Evolutionary conservation across 495 filamentous ascomycete genomes (phyloP), one percentile per base, ranked within the genome.

Genomic region (Hypoxylon fuscum): DNA sequence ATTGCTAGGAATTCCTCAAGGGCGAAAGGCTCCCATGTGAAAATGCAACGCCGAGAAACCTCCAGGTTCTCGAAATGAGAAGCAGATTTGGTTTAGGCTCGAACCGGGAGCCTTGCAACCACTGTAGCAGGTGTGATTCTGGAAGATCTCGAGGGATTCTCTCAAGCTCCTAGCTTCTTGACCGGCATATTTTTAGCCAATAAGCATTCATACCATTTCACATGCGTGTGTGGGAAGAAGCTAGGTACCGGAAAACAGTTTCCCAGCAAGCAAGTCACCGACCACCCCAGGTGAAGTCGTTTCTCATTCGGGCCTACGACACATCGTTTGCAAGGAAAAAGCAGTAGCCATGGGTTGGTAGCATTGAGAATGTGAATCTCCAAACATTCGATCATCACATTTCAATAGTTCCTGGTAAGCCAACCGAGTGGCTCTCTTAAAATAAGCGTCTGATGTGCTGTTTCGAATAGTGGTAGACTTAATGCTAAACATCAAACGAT

Each of bases 231-330:
- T 66, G 53, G 57, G 34, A 66, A 43, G 44, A 40, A 32, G 42
- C 47, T 53, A 27, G 63, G 51, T 44, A 62, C 53, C 32, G 43
- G 18, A 57, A 23, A 21, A 14, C n/a, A n/a, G n/a, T n/a, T 18
- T 18, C 31, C 17, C 40, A 18, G 41, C 47, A 14, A 55, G 52
- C 47, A 56, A 15, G 27, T 52, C 38, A 31, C 63, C 35, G 43
- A 57, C 32, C 52, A 57, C 52, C 63, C 63, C 41, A 53, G 56
- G 47, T 55, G 38, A 56, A 66, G 47, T 38, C 62, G 57, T 62
- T 66, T 62, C 63, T 62, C 51, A 62, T 58, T 62, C 63, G 57
- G 63, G 52, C 63, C 63, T 66, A 49, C 63, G 53, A 62, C 48
- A 22, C 56, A 62, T 62, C 42, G 37, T 43, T 47, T 57, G 25